These are phyloP conservation scores for Periconia digitata DNA, from an alignment of 2,329 filamentous ascomycete genomes.

Conservation along the genomic window DNA sequence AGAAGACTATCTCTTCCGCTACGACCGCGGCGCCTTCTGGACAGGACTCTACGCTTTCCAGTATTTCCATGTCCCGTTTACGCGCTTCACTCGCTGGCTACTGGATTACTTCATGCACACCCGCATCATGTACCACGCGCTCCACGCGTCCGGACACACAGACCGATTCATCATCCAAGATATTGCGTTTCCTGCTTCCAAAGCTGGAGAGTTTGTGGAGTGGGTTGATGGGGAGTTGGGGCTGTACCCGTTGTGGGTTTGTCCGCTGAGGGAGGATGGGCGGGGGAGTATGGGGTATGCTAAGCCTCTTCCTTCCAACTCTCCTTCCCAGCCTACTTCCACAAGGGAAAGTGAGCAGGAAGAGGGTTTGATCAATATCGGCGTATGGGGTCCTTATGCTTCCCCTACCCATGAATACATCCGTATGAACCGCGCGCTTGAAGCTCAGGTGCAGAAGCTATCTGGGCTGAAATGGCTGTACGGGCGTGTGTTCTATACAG, in stretches of 20 bases:
- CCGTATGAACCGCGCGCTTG: conserved; percentile 68
- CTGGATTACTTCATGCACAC: conserved; percentile 66
- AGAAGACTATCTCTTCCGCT: conserved; percentile 61
- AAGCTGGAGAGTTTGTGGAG: conserved; percentile 54
- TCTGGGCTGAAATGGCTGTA: conserved; percentile 87
- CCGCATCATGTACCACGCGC: conserved; percentile 62
- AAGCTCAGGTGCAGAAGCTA: conserved; percentile 67
- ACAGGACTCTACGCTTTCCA: conserved; percentile 60
- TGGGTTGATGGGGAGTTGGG: conserved; percentile 52
- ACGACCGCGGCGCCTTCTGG: conserved; percentile 68
- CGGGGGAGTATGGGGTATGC: conserved; percentile 32
- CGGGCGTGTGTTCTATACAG: conserved; percentile 80
- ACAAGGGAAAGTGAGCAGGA: conserved; percentile 2
- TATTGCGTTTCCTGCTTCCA: conserved; percentile 58
- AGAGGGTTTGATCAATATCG: conserved; percentile 43
- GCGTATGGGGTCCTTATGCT: conserved; percentile 77
- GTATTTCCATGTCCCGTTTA: conserved; percentile 63
- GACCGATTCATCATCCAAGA: conserved; percentile 64
- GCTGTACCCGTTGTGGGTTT: conserved; percentile 62
- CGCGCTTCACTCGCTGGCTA: conserved; percentile 56
- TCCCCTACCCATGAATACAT: conserved; percentile 61
- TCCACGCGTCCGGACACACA: conserved; percentile 60
- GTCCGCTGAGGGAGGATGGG: conserved; percentile 48
- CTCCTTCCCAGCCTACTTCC: conserved; percentile 14
- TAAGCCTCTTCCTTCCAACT: no score